Evolutionary conservation across 768 basidiomycete genomes (phyloP).

Genomic region (Candolleomyces aberdarensis): DNA sequence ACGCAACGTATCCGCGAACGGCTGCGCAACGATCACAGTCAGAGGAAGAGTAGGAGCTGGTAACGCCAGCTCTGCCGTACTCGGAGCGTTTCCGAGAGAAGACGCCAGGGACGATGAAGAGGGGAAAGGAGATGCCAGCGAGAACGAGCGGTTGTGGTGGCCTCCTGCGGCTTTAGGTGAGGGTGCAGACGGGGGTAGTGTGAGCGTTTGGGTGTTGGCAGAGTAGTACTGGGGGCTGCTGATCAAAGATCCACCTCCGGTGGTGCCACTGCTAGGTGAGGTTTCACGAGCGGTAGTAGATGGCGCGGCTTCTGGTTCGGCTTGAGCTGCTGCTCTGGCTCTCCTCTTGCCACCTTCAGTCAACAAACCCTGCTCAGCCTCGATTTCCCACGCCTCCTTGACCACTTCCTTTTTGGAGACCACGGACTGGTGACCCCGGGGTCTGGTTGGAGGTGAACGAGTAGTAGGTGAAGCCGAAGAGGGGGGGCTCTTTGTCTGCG

Average conservation of each 20-base stretch:
- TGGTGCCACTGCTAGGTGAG: no score
- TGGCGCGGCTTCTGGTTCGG: conserved; percentile 15
- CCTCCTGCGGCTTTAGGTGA: conserved; percentile 39
- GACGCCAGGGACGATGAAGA: conserved; percentile 16
- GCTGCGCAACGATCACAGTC: conserved; percentile 53
- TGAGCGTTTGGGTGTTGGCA: conserved; percentile 52
- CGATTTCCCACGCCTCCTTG: conserved; percentile 80
- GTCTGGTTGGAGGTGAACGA: conserved; percentile 11
- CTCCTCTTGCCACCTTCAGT: conserved; percentile 73
- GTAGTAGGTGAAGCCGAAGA: conserved; percentile 8
- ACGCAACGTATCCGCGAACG: conserved; percentile 57
- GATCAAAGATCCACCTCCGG: conserved; percentile 24
- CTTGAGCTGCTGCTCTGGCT: conserved; percentile 34
- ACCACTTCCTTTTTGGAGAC: conserved; percentile 26
- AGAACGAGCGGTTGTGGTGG: conserved; percentile 60
- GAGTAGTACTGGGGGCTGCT: conserved; percentile 60
- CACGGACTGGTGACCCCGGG: not conserved
- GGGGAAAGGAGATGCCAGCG: conserved; percentile 36
- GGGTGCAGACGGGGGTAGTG: conserved; percentile 59
- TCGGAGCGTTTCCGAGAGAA: conserved; percentile 11
- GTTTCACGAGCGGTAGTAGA: conserved; percentile 19
- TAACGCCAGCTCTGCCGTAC: conserved; percentile 44
- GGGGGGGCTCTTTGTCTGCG: not conserved
- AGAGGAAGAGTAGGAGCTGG: conserved; percentile 71
- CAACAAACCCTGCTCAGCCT: conserved; percentile 69